Evolutionary conservation across 257 asterid genomes (phyloP).

Genomic region (Solanum tarapatanum): DNA sequence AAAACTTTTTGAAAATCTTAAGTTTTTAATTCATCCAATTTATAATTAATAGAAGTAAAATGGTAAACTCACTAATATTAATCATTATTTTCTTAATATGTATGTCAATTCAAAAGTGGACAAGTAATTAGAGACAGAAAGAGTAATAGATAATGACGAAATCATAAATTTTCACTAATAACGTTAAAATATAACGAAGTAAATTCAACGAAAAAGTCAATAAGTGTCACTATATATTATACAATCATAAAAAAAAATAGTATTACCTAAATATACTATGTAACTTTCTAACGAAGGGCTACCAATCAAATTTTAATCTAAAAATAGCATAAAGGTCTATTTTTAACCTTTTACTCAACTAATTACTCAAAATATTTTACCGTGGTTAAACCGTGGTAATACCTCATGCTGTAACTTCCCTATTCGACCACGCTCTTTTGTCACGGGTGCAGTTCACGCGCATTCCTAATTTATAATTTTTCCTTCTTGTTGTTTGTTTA

Average conservation of each 20-base stretch:
- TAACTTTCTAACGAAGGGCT: not conserved
- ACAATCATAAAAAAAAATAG: not conserved
- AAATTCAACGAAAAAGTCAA: not conserved
- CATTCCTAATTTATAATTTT: not conserved
- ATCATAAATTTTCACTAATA: not conserved
- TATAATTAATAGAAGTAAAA: too few relatives aligned
- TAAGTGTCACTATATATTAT: not conserved
- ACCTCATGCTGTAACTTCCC: not conserved
- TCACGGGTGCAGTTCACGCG: not conserved
- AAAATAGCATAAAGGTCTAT: not conserved
- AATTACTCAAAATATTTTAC: not conserved
- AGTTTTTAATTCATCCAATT: too few relatives aligned
- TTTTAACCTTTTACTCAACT: not conserved
- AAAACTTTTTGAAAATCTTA: too few relatives aligned
- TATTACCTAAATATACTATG: too few relatives aligned
- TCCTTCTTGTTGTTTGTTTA: not conserved
- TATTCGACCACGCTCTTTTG: not conserved
- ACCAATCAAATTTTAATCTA: not conserved
- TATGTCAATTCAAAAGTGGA: fast-evolving
- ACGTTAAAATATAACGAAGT: not conserved
- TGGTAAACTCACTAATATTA: too few relatives aligned
- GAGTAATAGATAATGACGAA: too few relatives aligned
- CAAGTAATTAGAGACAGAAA: fast-evolving
- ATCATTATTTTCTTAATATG: too few relatives aligned
- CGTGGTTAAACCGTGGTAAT: not conserved